Evolutionary conservation across 345 rosid species (phyloP), one percentile per base, ranked within the genome.

Genomic region (Populus davidiana): DNA sequence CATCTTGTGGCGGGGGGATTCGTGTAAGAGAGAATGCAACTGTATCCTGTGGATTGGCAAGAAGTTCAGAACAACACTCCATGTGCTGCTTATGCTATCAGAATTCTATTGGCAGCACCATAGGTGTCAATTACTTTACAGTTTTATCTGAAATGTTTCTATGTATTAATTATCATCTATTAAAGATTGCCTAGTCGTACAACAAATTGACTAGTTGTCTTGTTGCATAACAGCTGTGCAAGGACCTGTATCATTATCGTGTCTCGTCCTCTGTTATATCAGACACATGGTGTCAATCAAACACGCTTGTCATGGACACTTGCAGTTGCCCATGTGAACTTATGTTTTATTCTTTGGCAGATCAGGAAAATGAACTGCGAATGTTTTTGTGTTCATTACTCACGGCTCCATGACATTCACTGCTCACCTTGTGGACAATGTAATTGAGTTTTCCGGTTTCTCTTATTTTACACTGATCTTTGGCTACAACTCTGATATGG

Each of bases 121-220:
- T 76, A 84, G 96, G 98, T 93, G 86, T 80, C 47, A 21, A 41
- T 72, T 72, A 52, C 23, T 52, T 52, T 18, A 52, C 59, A 52
- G 59, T 18, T 20, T 8, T 2, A 17, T 52, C 59, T 18, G 59
- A 52, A 20, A 52, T 20, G 2, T 17, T 9, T 52, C 43, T 7
- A 39, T 39, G 43, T 1, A 39, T 39, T 10, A 7, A 39, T 39
- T 39, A 10, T 39, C 43, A 39, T 39, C 8, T 10, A 10, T 5
- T 17, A 52, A 23, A 36, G 25, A 29, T 29, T 41, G 35, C 23
- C n/a, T 25, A 10, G n/a, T 31, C 59, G 52, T 62, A 6, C 69
- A 41, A 38, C 63, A 73, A 35, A 16, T 73, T 36, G 14, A 38
- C 3, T 27, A 5, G 2, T 36, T 61, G 8, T 25, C 35, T 62